These are phyloP conservation scores for Penium margaritaceum DNA, from an alignment of 139 green algal species.

Conservation along the genomic window DNA sequence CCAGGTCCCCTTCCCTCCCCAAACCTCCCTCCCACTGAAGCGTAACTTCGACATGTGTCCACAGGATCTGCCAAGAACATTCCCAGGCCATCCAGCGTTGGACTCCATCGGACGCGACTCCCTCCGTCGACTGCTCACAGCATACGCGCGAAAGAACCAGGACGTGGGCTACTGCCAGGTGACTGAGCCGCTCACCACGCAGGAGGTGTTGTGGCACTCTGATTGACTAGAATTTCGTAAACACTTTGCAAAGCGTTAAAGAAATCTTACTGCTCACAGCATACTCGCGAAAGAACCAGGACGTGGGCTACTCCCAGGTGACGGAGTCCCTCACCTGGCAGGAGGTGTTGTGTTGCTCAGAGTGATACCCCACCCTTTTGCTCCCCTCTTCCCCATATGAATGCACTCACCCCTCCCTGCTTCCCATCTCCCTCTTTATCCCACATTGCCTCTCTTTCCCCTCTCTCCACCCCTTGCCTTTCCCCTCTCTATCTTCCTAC, in stretches of 20 bases:
- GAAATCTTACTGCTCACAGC: conserved; percentile 66
- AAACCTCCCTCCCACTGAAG: too few relatives aligned
- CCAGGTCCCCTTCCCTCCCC: too few relatives aligned
- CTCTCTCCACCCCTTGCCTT: not conserved
- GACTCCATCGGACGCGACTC: conserved; percentile 45
- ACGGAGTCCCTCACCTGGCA: too few relatives aligned
- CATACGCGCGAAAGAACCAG: conserved; percentile 64
- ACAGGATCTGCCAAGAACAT: conserved; percentile 29
- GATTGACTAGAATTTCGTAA: too few relatives aligned
- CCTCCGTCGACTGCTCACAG: conserved; percentile 62
- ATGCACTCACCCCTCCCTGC: too few relatives aligned
- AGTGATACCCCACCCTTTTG: too few relatives aligned
- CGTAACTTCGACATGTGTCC: conserved; percentile 4
- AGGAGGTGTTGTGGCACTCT: too few relatives aligned
- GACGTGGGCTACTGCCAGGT: conserved; percentile 67
- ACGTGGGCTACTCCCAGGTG: conserved; percentile 67
- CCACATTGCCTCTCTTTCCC: not conserved
- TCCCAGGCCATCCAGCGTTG: conserved; percentile 22
- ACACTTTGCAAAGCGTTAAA: too few relatives aligned
- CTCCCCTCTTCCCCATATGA: too few relatives aligned
- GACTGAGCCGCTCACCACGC: too few relatives aligned
- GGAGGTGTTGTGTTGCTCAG: too few relatives aligned
- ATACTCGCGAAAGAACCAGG: conserved; percentile 62
- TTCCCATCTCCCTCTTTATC: too few relatives aligned
- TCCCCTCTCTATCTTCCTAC: not conserved